Conservation (phyloP, 768 basidiomycete species). For the Amanita thiersii region DNA sequence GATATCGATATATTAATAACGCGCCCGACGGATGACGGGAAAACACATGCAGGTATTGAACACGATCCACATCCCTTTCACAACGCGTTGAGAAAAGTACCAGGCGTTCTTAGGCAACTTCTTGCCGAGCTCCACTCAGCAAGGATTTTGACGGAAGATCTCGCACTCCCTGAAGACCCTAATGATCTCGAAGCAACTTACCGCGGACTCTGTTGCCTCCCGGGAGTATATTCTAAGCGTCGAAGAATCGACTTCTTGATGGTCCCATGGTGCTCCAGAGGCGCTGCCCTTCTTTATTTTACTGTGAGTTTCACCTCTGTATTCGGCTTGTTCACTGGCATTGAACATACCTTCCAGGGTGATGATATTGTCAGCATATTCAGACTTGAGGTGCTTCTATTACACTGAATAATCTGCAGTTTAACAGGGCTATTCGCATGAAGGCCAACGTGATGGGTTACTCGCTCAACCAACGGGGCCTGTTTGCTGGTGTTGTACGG, state of each 20-base stretch:
- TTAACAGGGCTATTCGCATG: conserved; percentile 82
- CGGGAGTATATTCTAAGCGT: conserved; percentile 33
- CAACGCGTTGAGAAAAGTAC: conserved; percentile 3
- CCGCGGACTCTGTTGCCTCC: conserved; percentile 69
- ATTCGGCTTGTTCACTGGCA: conserved; percentile 5
- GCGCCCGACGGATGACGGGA: conserved; percentile 61
- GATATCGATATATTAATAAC: conserved; percentile 91
- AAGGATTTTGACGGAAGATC: conserved; percentile 73
- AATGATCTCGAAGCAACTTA: conserved; percentile 69
- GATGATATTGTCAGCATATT: conserved; percentile 72
- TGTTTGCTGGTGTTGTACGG: conserved; percentile 66
- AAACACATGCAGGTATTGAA: conserved; percentile 58
- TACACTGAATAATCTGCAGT: conserved; percentile 34
- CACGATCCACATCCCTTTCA: neutral
- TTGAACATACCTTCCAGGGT: conserved; percentile 35
- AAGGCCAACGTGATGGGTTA: conserved; percentile 79
- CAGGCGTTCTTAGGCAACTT: conserved; percentile 57
- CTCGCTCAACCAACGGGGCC: conserved; percentile 81
- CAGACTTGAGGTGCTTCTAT: neutral
- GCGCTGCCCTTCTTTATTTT: conserved; percentile 88
- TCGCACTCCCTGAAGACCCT: conserved; percentile 62
- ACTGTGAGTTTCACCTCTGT: conserved; percentile 42
- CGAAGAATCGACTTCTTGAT: conserved; percentile 82
- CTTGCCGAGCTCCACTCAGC: conserved; percentile 45
- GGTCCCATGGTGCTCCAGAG: conserved; percentile 70